Conservation (phyloP, 1,284 basidiomycete genomes). For the Cerioporus squamosus region DNA sequence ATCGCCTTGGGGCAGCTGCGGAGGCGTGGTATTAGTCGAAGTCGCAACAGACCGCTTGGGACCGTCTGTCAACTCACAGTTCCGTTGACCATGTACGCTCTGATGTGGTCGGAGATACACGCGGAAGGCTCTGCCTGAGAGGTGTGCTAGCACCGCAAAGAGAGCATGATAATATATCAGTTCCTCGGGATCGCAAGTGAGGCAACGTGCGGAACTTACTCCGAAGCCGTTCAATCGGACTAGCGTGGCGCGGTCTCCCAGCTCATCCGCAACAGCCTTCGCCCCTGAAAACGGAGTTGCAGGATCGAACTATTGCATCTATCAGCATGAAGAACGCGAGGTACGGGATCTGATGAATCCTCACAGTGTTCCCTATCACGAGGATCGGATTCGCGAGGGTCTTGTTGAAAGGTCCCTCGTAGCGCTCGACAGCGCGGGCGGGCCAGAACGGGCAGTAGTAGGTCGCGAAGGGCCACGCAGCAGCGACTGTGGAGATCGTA, state of each 20-base stretch:
- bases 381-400: constrained; percentile 26
- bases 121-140: background rate
- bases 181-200: too few relatives aligned
- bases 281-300: constrained; percentile 23
- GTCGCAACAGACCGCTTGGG: background rate
- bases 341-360: background rate
- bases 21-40: background rate
- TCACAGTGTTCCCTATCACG: constrained; percentile 24
- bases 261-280: constrained; percentile 9
- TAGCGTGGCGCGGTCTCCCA: constrained; percentile 21
- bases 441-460: constrained; percentile 22
- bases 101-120: background rate
- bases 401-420: constrained; percentile 28
- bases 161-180: too few relatives aligned
- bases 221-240: constrained; percentile 25
- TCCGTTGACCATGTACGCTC: background rate
- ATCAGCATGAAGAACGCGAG: too few relatives aligned
- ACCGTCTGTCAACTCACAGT: background rate
- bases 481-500: constrained; percentile 3
- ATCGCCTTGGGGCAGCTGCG: constrained; percentile 1
- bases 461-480: constrained; percentile 8
- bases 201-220: constrained; percentile 2
- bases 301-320: constrained; percentile 17
- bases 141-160: background rate
- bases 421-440: constrained; percentile 28